Evolutionary conservation across 2,329 filamentous ascomycete genomes (phyloP).

Genomic region (Xylariaceae sp.): DNA sequence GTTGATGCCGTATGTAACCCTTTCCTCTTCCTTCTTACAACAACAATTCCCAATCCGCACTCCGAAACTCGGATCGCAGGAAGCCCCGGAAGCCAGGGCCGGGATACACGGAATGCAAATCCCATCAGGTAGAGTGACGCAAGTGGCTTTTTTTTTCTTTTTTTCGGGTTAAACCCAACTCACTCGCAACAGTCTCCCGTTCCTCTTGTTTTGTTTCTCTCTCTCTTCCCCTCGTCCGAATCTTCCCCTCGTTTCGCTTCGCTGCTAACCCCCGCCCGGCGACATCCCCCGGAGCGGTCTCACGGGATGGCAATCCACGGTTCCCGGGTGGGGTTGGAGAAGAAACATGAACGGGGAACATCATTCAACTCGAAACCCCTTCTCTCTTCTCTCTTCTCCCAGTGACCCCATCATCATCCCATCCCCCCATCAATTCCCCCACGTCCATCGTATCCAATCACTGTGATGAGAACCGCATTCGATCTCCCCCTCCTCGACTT

Average conservation of each 20-base stretch:
- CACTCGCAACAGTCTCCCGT: background rate
- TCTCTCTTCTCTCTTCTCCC: background rate
- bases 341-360: background rate
- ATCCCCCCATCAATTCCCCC: too few species aligned
- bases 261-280: too few species aligned
- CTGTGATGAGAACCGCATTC: too few species aligned
- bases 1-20: background rate
- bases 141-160: background rate
- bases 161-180: background rate
- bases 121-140: background rate
- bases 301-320: background rate
- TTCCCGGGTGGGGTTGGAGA: background rate
- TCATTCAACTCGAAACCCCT: background rate
- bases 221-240: too few species aligned
- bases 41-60: background rate
- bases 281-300: background rate
- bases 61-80: background rate
- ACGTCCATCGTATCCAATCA: too few species aligned
- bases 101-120: background rate
- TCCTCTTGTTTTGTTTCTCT: too few species aligned
- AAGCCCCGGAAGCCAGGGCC: background rate
- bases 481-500: too few species aligned
- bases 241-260: too few species aligned
- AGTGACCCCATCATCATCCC: too few species aligned
- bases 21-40: background rate